These are phyloP conservation scores for Amanita pallidorosea DNA, from an alignment of 768 basidiomycete genomes.

Conservation along the genomic window DNA sequence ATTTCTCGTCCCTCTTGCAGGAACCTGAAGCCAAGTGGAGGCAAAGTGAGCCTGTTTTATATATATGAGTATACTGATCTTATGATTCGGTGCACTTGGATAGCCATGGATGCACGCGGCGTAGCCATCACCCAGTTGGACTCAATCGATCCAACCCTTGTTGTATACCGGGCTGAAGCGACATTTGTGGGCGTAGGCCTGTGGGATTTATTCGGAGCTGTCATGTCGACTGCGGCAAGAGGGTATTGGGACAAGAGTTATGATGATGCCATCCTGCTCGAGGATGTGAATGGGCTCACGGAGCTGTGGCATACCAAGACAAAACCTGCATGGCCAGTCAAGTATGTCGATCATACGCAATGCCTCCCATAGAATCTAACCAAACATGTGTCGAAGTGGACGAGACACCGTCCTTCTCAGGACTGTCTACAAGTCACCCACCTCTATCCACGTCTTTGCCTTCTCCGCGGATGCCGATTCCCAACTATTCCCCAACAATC, in stretches of 20 bases:
- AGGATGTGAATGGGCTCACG: constrained; percentile 84
- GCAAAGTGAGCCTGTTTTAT: constrained; percentile 43
- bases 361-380: constrained; percentile 8
- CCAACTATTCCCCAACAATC: constrained; percentile 61
- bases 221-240: constrained; percentile 78
- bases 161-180: constrained; percentile 93
- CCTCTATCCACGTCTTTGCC: constrained; percentile 88
- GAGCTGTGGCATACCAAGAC: constrained; percentile 92
- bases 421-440: constrained; percentile 95
- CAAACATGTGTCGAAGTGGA: constrained; percentile 39
- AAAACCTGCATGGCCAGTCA: constrained; percentile 88
- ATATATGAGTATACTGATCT: neutral
- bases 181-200: constrained; percentile 93
- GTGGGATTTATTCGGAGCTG: constrained; percentile 88
- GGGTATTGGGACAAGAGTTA: constrained; percentile 84
- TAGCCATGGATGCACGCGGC: constrained; percentile 72
- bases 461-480: constrained; percentile 83
- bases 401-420: constrained; percentile 85
- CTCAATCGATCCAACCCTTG: constrained; percentile 92
- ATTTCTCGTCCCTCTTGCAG: constrained; percentile 93
- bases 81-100: constrained; percentile 4
- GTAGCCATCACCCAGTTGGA: constrained; percentile 94
- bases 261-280: constrained; percentile 77
- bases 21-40: constrained; percentile 99
- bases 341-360: constrained; percentile 41